Evolutionary conservation across 2,329 filamentous ascomycete genomes (phyloP).

Genomic region (Xylogone sp.): DNA sequence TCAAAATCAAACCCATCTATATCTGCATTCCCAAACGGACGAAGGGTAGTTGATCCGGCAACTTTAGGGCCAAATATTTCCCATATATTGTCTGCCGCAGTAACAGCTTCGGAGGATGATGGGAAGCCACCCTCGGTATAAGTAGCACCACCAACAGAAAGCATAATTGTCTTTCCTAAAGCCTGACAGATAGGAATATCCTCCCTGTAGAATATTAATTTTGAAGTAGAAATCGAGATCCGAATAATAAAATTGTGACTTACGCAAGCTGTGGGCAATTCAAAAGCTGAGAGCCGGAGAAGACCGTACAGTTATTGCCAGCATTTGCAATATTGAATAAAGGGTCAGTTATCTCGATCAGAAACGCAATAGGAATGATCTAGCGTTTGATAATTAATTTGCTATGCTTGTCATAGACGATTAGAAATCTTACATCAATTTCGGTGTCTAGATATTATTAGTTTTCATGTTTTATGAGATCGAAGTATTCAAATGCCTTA

Average conservation of each 20-base stretch:
- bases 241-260: slow-evolving; percentile 21
- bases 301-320: slow-evolving; percentile 56
- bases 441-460: slow-evolving; percentile 35
- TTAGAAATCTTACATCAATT: slow-evolving; percentile 36
- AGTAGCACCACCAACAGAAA: slow-evolving; percentile 69
- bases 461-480: too few relatives aligned
- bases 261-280: slow-evolving; percentile 64
- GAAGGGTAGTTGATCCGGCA: slow-evolving; percentile 40
- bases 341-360: slow-evolving; percentile 51
- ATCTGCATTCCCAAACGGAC: slow-evolving; percentile 63
- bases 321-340: slow-evolving; percentile 63
- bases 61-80: slow-evolving; percentile 61
- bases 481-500: too few relatives aligned
- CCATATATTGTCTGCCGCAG: slow-evolving; percentile 63
- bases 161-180: slow-evolving; percentile 63
- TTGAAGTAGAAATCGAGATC: background rate
- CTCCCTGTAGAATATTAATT: slow-evolving; percentile 16
- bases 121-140: slow-evolving; percentile 66
- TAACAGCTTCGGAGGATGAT: slow-evolving; percentile 45
- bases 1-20: slow-evolving; percentile 78
- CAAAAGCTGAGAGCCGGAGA: slow-evolving; percentile 53
- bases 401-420: background rate
- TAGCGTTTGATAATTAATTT: slow-evolving; percentile 23
- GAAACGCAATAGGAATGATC: slow-evolving; percentile 63
- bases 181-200: slow-evolving; percentile 59